Base-by-base conservation (phyloP, 1,139 yeast genomes). In the Yamadazyma sp. region DNA sequence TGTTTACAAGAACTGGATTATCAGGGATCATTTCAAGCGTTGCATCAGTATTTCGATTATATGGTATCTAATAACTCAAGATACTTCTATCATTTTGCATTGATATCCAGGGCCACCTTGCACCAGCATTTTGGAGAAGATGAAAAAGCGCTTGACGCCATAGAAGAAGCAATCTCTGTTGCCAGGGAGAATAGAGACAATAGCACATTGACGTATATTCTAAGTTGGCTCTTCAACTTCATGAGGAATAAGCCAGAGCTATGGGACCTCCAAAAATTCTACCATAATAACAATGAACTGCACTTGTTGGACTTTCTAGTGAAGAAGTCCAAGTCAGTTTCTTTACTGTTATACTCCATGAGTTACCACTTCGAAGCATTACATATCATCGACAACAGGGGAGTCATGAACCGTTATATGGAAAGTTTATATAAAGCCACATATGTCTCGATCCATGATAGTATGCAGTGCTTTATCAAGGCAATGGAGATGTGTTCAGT, bases 101-200 rank as follows among this genome's bases (percentile, higher is more conserved):
- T 89, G 30, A 71, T 89, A 13, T 82, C 89, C 10, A 64, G 86
- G 36, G 96, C 96, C 0, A 73, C 87, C 0, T 64, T 89, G 31
- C 92, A 88, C 51, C 86, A 87, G 15, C 78, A 78, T 40, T 88
- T 86, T 59, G 82, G 85, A 25, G 85, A 85, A 47, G 80, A 80
- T 46, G 76, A 73, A 20, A 87, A 86, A 46, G 95, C 96, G 0
- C 60, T 86, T 12, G 74, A 82, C 47, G 85, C 95, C 0, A 85
- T 89, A 4, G 88, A 85, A 47, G 97, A 89, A 54, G 94, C 97
- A 0, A 84, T 89, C 3, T 72, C 86, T 3, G 90, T 89, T 2
- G 96, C 96, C 0, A 67, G 97, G 49, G 96, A 89, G 52, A 83
- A 86, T 51, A 82, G 81, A 47, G 96, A 89, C 56, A 72, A 78